These are phyloP conservation scores for Tolypocladium inflatum DNA, from an alignment of 2,329 filamentous ascomycete species.

Conservation along the genomic window DNA sequence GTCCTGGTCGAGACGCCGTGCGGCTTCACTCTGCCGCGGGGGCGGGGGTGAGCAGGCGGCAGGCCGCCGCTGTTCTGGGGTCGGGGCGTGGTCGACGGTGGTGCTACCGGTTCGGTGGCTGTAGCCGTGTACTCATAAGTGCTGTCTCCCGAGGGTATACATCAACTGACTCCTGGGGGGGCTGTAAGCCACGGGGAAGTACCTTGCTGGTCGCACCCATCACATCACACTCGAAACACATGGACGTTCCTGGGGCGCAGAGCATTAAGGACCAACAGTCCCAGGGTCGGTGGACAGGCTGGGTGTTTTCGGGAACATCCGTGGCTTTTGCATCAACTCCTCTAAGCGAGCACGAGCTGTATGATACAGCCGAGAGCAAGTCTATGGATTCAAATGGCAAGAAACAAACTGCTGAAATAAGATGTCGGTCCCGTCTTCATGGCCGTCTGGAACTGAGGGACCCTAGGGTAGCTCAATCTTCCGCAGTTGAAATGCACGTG, in stretches of 20 bases:
- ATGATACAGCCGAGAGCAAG: background rate
- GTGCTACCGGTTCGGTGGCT: background rate
- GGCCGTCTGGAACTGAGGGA: no score
- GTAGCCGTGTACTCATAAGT: background rate
- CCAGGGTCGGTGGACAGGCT: background rate
- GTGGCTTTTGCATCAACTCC: background rate
- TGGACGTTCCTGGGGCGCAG: background rate
- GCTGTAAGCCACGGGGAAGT: background rate
- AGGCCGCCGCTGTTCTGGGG: no score
- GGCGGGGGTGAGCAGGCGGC: background rate
- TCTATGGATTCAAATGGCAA: background rate
- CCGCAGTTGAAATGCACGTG: no score
- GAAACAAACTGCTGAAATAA: no score
- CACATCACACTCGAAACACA: background rate
- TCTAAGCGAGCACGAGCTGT: no score
- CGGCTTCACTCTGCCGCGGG: background rate
- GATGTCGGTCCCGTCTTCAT: background rate
- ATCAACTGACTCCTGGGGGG: no score
- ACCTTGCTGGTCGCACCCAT: background rate
- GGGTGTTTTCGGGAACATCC: background rate
- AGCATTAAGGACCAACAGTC: background rate
- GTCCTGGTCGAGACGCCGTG: background rate
- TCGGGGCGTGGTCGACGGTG: background rate
- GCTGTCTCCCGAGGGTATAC: no score
- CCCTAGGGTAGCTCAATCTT: background rate